Percentiles rank a stretch among this genome's conserved stretches.
Conservation (phyloP, 768 basidiomycete genomes). For the Kondoa malvinella region DNA sequence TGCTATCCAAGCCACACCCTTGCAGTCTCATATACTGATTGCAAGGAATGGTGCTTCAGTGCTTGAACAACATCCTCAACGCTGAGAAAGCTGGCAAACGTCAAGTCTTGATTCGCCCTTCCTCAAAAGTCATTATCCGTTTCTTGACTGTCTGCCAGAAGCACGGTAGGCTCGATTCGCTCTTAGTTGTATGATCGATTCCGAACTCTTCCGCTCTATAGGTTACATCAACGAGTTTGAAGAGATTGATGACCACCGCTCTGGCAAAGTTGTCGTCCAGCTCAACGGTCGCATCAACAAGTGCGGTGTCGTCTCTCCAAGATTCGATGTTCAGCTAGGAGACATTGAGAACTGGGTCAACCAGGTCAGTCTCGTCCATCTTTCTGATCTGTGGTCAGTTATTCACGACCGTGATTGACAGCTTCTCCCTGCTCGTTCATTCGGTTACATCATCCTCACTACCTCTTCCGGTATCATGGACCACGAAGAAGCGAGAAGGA, state of each 20-base stretch:
- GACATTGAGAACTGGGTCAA: slow-evolving; percentile 96
- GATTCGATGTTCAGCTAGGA: slow-evolving; percentile 84
- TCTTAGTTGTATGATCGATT: slow-evolving; percentile 10
- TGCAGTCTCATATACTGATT: slow-evolving; percentile 8
- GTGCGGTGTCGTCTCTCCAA: slow-evolving; percentile 84
- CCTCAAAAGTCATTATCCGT: slow-evolving; percentile 94
- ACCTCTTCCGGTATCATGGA: slow-evolving; percentile 96
- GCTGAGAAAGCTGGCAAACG: slow-evolving; percentile 99
- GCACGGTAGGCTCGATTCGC: slow-evolving; percentile 79
- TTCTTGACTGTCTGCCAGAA: slow-evolving; percentile 98
- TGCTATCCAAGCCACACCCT: neutral
- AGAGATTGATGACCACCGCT: slow-evolving; percentile 95
- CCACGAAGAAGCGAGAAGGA: slow-evolving; percentile 96
- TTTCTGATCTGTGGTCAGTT: neutral
- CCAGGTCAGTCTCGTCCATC: slow-evolving; percentile 32
- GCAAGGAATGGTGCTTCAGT: slow-evolving; percentile 71
- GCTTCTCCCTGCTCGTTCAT: slow-evolving; percentile 85
- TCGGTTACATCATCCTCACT: slow-evolving; percentile 91
- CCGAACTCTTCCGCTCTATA: slow-evolving; percentile 31
- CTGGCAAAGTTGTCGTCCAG: slow-evolving; percentile 94
- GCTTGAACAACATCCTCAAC: slow-evolving; percentile 91
- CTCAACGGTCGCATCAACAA: slow-evolving; percentile 98
- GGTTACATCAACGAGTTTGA: slow-evolving; percentile 64
- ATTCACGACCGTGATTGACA: neutral
- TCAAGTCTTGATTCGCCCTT: slow-evolving; percentile 92